phyloP scores from a whole-genome alignment of 345 rosid species.

The Salix udensis region DNA sequence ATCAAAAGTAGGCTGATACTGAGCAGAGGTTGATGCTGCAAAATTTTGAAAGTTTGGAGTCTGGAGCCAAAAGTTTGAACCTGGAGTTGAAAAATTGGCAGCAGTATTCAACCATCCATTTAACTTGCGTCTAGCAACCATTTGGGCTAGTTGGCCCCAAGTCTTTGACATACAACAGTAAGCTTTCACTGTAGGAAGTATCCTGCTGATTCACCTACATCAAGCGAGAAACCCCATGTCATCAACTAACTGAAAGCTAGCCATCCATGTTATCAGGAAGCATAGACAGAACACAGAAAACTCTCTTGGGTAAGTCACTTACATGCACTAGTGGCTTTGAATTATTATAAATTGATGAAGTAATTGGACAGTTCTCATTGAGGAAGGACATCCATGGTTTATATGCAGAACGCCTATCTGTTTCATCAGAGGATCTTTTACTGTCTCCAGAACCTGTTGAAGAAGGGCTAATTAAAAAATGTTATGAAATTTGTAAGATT shows the following conservation, averaged over 20 bases:
- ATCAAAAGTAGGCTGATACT: background rate
- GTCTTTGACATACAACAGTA: constrained; percentile 42
- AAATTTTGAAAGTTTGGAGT: constrained; percentile 8
- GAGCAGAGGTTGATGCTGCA: constrained; percentile 7
- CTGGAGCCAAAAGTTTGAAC: constrained; percentile 11
- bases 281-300: background rate
- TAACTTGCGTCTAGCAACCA: constrained; percentile 38
- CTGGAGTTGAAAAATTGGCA: constrained; percentile 14
- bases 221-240: background rate
- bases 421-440: constrained; percentile 23
- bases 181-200: constrained; percentile 35
- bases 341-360: constrained; percentile 14
- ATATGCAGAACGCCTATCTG: constrained; percentile 41
- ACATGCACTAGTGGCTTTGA: constrained; percentile 35
- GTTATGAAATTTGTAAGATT: background rate
- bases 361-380: constrained; percentile 20
- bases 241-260: background rate
- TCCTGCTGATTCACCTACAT: constrained; percentile 36
- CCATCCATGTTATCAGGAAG: background rate
- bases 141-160: constrained; percentile 51
- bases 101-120: constrained; percentile 19
- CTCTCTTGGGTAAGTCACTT: constrained; percentile 13
- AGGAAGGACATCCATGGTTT: constrained; percentile 24
- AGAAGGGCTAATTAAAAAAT: constrained; percentile 5
- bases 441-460: constrained; percentile 25